Base-by-base conservation (phyloP, 176 grass and related monocot species). In the Echinochloa phyllopogon region DNA sequence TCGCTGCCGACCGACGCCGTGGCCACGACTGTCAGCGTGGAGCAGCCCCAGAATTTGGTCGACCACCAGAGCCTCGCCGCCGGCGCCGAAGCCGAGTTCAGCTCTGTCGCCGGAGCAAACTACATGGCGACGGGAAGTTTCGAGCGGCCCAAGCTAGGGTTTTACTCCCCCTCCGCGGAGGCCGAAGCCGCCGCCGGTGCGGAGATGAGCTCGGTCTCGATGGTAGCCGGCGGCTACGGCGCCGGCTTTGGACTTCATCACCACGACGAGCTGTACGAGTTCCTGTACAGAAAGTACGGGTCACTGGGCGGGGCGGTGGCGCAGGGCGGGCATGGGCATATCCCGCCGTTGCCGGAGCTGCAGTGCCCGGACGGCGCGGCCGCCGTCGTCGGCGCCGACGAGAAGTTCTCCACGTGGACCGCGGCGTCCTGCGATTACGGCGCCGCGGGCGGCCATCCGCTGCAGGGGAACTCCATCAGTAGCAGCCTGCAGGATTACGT, bases 61-160 rank as follows among this genome's bases (percentile, higher is more conserved):
- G 52, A 43, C 37, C 83, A 89, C 45, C 84, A 90, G 8, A 60
- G 50, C 58, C n/a, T 86, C 40, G 41, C 11, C 47, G 27, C 71
- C 20, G 45, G 43, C 45, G 2, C 61, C 16, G 57, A 86, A 23
- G 16, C 60, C 17, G 74, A 48, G 1, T 51, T 87, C 69, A 68
- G 39, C 20, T 74, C 75, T 6, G 64, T 52, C 18, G 79, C 40
- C 21, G 79, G 65, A 1, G 69, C n/a, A 20, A 78, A 33, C 78
- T 92, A 89, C 82, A 62, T 86, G 50, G 38, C 84, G 42, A 59
- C 86, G 21, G 90, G 81, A 21, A 58, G 72, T 38, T 82, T 92
- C 8, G 93, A 92, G n/a, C 68, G 87, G 59, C 64, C 84, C 59
- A 92, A 82, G 69, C 64, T 90, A 85, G 85, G 84, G 74, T 90